Evolutionary conservation across 139 green algal genomes (phyloP).

Genomic region (Haematococcus sp.): DNA sequence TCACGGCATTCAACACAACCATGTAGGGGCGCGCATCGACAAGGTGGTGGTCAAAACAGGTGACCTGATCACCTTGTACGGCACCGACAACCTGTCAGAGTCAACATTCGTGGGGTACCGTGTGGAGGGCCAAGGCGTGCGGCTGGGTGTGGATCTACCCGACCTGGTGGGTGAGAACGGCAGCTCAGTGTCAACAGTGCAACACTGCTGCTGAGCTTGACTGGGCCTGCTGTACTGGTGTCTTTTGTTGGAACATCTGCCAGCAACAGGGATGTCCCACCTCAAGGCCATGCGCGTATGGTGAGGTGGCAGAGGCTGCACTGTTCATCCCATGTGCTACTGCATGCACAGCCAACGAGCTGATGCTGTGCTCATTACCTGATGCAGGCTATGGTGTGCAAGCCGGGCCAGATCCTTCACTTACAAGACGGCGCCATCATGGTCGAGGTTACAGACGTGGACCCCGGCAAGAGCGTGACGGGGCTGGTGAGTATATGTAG

Average conservation of each 20-base stretch:
- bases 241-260: no score
- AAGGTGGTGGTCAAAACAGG: slow-evolving; percentile 24
- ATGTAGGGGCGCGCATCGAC: slow-evolving; percentile 14
- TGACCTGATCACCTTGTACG: slow-evolving; percentile 34
- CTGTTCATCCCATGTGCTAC: no score
- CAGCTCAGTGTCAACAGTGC: no score
- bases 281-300: no score
- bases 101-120: slow-evolving; percentile 19
- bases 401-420: slow-evolving; percentile 15
- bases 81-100: slow-evolving; percentile 26
- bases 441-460: slow-evolving; percentile 38
- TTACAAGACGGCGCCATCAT: slow-evolving; percentile 49
- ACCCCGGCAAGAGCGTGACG: slow-evolving; percentile 7
- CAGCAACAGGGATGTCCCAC: no score
- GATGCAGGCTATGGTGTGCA: slow-evolving; percentile 5
- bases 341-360: no score
- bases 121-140: background rate
- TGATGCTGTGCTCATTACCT: no score
- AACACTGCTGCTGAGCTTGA: no score
- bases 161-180: slow-evolving; percentile 12
- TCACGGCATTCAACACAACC: no score
- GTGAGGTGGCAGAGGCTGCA: no score
- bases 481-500: slow-evolving; percentile 15
- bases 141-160: slow-evolving; percentile 15
- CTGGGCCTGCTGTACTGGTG: no score